phyloP scores from a whole-genome alignment of 179 eudicot species.

The Nepenthes alata region DNA sequence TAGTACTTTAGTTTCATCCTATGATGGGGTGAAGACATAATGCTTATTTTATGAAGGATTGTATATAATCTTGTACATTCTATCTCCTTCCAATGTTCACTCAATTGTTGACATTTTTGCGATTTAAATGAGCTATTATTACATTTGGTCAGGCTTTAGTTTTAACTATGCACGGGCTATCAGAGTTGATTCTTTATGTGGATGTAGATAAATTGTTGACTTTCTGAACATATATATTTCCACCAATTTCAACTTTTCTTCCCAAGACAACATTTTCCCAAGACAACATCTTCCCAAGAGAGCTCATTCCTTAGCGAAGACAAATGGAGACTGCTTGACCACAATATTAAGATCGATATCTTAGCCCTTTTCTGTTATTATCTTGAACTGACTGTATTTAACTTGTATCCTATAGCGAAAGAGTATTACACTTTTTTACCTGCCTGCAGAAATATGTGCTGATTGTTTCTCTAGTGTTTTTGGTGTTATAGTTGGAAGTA shows the following conservation, averaged over 20 bases:
- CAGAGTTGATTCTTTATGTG: too few relatives aligned
- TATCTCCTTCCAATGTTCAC: neutral
- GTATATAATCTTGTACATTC: neutral
- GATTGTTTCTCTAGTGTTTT: constrained; percentile 8
- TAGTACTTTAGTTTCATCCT: constrained; percentile 8
- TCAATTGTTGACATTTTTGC: neutral
- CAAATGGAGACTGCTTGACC: too few relatives aligned
- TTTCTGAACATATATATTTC: neutral
- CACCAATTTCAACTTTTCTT: neutral
- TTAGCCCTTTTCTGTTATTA: neutral
- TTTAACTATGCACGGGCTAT: neutral
- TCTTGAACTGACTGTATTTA: neutral
- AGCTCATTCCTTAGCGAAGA: too few relatives aligned
- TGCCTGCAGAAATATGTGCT: neutral
- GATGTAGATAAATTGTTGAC: neutral
- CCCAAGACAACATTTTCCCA: neutral
- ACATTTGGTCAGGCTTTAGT: neutral
- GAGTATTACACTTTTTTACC: neutral
- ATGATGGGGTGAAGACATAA: neutral
- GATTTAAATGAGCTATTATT: neutral
- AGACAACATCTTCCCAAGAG: too few relatives aligned
- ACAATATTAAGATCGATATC: too few relatives aligned
- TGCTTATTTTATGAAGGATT: neutral
- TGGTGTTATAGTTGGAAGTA: constrained; percentile 63
- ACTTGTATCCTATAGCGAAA: neutral